Percentiles rank a stretch among this genome's conserved stretches.
phyloP scores from a whole-genome alignment of 208 protist species.

The Kentomonas sorsogonicus region DNA sequence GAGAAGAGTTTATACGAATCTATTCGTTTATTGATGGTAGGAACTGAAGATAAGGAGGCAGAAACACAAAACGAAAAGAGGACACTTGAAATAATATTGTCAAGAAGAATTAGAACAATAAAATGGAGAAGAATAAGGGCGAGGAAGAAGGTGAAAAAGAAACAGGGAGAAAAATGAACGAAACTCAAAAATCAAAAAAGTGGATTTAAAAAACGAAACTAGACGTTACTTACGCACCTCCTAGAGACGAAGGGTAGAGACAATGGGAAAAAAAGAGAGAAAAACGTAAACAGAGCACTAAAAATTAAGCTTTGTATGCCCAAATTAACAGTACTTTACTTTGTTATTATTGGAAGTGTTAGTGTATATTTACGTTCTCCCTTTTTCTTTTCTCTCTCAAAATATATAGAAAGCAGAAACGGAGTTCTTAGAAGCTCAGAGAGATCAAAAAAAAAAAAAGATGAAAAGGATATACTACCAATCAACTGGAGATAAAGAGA shows the following conservation, averaged over 20 bases:
- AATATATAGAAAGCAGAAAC: background rate
- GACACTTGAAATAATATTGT: background rate
- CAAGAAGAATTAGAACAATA: background rate
- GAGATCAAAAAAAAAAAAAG: background rate
- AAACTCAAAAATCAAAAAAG: constrained; percentile 2
- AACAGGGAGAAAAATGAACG: background rate
- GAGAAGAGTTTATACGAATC: background rate
- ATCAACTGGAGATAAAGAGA: background rate
- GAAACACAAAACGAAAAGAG: constrained; percentile 6
- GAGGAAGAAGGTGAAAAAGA: background rate
- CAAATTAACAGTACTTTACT: no score
- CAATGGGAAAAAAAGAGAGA: constrained; percentile 1
- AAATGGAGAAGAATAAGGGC: constrained; percentile 2
- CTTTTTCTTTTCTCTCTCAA: background rate
- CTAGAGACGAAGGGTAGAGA: background rate
- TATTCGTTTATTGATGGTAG: background rate
- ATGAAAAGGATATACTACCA: background rate
- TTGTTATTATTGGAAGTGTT: no score
- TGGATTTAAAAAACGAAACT: no score
- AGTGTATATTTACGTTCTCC: no score
- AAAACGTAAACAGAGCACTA: constrained; percentile 4
- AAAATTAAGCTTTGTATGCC: background rate
- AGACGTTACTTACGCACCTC: no score
- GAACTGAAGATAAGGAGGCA: background rate
- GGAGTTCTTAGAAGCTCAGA: background rate